phyloP scores from a whole-genome alignment of 2,329 filamentous ascomycete genomes.

The Huntiella moniliformis region DNA sequence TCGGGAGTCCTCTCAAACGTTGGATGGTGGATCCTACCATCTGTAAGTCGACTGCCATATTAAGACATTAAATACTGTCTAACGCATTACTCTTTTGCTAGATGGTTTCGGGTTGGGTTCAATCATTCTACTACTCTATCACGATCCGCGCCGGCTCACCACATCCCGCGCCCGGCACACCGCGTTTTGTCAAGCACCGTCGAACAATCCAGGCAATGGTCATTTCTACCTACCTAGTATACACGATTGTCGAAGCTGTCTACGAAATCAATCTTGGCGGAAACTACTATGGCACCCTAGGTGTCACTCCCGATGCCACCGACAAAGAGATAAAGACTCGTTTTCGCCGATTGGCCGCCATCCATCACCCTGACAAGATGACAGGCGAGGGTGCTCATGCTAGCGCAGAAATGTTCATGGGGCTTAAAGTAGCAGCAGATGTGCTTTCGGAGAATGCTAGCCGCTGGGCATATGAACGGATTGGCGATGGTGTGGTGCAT shows the following conservation, averaged over 20 bases:
- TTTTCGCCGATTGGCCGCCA: slow-evolving; percentile 57
- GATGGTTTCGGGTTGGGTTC: slow-evolving; percentile 61
- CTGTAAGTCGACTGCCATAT: slow-evolving; percentile 18
- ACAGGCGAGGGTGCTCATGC: slow-evolving; percentile 16
- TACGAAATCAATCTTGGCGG: slow-evolving; percentile 52
- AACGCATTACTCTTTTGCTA: slow-evolving; percentile 19
- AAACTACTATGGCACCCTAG: slow-evolving; percentile 65
- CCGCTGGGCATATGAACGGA: slow-evolving; percentile 77
- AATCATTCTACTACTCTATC: slow-evolving; percentile 69
- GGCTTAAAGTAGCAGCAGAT: slow-evolving; percentile 68
- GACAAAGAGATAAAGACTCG: slow-evolving; percentile 66
- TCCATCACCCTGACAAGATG: slow-evolving; percentile 71
- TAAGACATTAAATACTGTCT: background rate
- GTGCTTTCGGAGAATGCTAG: slow-evolving; percentile 57
- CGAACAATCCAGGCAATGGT: slow-evolving; percentile 70
- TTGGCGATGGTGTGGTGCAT: slow-evolving; percentile 51
- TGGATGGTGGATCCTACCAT: slow-evolving; percentile 31
- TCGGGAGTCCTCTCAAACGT: slow-evolving; percentile 24
- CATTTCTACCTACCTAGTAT: slow-evolving; percentile 65
- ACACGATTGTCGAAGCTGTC: slow-evolving; percentile 86
- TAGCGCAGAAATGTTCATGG: slow-evolving; percentile 45
- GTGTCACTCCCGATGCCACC: slow-evolving; percentile 46
- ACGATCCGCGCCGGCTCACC: slow-evolving; percentile 79
- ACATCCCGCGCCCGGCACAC: slow-evolving; percentile 50
- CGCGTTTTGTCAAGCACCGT: slow-evolving; percentile 53